These are phyloP conservation scores for Talaromyces islandicus DNA, from an alignment of 2,329 filamentous ascomycete genomes.

Conservation along the genomic window DNA sequence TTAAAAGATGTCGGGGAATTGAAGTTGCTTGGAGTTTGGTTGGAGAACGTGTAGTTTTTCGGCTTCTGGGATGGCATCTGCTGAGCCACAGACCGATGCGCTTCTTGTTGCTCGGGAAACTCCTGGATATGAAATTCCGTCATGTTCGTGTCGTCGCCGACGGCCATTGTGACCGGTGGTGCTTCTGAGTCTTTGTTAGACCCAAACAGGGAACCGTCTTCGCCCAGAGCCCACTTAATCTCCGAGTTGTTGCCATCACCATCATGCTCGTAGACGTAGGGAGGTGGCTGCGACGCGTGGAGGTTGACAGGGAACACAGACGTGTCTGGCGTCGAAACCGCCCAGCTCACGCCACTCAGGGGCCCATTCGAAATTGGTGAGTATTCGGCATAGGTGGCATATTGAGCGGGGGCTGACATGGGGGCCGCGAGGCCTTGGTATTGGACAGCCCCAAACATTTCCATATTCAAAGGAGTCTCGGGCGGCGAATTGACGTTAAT, in stretches of 20 bases:
- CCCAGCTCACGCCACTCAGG: slow-evolving; percentile 37
- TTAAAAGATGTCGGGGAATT: slow-evolving; percentile 12
- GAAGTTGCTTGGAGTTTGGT: slow-evolving; percentile 35
- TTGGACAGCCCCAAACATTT: slow-evolving; percentile 32
- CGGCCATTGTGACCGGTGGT: slow-evolving; percentile 16
- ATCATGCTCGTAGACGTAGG: slow-evolving; percentile 32
- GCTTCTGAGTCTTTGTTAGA: slow-evolving; percentile 25
- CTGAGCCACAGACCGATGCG: slow-evolving; percentile 37
- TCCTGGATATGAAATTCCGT: slow-evolving; percentile 40
- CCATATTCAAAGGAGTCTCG: slow-evolving; percentile 34
- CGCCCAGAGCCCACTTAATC: slow-evolving; percentile 23
- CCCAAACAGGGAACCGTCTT: slow-evolving; percentile 25
- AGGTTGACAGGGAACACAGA: slow-evolving; percentile 27
- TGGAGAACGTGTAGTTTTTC: slow-evolving; percentile 40
- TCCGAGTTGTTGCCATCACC: slow-evolving; percentile 22
- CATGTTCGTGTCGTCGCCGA: slow-evolving; percentile 24
- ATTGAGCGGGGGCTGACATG: slow-evolving; percentile 39
- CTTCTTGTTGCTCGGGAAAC: slow-evolving; percentile 39
- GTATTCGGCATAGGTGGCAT: slow-evolving; percentile 38
- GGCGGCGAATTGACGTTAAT: slow-evolving; percentile 40
- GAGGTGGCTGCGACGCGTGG: slow-evolving; percentile 30
- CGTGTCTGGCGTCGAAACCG: slow-evolving; percentile 37
- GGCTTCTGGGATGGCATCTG: slow-evolving; percentile 36
- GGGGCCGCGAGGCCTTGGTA: slow-evolving; percentile 33
- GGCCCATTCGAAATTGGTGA: slow-evolving; percentile 30